phyloP scores from a whole-genome alignment of 306 rosid species.

The Lathyrus aphaca region DNA sequence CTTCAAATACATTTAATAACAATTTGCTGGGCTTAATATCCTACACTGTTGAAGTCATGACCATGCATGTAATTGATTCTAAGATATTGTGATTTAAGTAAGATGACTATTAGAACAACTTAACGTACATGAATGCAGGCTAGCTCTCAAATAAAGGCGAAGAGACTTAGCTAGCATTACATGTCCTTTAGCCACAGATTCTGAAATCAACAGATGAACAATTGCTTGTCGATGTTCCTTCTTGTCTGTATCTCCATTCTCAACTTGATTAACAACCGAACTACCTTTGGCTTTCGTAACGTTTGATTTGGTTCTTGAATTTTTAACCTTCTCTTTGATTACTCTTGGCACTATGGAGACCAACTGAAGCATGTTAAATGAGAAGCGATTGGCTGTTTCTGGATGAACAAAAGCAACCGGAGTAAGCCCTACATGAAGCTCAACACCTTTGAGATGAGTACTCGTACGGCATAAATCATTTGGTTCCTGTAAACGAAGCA shows the following conservation, averaged over 20 bases:
- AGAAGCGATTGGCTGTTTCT: constrained; percentile 72
- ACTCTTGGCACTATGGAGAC: constrained; percentile 70
- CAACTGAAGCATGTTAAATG: constrained; percentile 64
- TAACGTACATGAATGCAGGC: constrained; percentile 85
- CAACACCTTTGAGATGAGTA: constrained; percentile 50
- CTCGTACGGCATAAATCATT: constrained; percentile 57
- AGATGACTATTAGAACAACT: constrained; percentile 37
- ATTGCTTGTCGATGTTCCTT: constrained; percentile 55
- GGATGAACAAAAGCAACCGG: constrained; percentile 86
- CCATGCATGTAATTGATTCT: constrained; percentile 22
- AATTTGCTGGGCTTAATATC: constrained; percentile 27
- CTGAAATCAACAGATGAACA: constrained; percentile 69
- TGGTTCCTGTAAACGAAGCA: constrained; percentile 76
- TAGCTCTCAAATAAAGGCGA: constrained; percentile 73
- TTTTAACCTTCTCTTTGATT: constrained; percentile 49
- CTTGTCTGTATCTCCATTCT: constrained; percentile 53
- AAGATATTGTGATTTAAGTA: constrained; percentile 25
- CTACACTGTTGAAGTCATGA: constrained; percentile 24
- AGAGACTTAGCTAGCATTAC: constrained; percentile 81
- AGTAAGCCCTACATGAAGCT: constrained; percentile 73
- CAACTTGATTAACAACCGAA: constrained; percentile 51
- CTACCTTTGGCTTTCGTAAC: constrained; percentile 56
- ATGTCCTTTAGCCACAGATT: constrained; percentile 88
- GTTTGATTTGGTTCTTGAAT: constrained; percentile 44
- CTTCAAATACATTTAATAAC: constrained; percentile 28